Percentiles rank a stretch among this genome's conserved stretches.
phyloP scores from a whole-genome alignment of 1,139 yeast genomes.

The Groenewaldozyma auringiensis region DNA sequence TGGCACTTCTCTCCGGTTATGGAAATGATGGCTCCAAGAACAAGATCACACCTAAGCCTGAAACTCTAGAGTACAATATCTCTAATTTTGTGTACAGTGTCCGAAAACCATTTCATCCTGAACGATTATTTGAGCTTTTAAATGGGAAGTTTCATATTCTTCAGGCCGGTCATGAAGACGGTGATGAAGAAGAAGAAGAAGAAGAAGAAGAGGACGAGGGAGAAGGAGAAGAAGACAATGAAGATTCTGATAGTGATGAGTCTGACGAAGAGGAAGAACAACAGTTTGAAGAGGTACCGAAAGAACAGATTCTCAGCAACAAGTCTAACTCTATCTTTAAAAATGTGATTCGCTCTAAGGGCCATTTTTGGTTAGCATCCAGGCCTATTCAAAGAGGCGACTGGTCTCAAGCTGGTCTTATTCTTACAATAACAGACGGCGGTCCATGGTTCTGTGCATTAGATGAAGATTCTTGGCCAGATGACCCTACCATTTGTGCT shows the following conservation, averaged over 20 bases:
- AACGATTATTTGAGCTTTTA: constrained; percentile 34
- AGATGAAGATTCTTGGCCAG: constrained; percentile 34
- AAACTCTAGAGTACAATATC: constrained; percentile 39
- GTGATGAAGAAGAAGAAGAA: constrained; percentile 18
- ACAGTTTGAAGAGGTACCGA: constrained; percentile 6
- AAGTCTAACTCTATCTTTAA: constrained; percentile 36
- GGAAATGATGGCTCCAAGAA: constrained; percentile 9
- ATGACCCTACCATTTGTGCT: constrained; percentile 28
- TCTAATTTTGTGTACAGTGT: constrained; percentile 38
- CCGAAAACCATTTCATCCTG: constrained; percentile 40
- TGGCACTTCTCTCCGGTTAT: constrained; percentile 34
- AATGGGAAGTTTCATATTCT: constrained; percentile 33
- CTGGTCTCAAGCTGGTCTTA: constrained; percentile 43
- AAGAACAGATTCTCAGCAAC: constrained; percentile 24
- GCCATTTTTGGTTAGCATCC: constrained; percentile 43
- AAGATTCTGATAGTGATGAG: constrained; percentile 18
- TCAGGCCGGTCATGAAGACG: constrained; percentile 23
- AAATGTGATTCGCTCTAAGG: constrained; percentile 37
- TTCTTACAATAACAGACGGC: constrained; percentile 39
- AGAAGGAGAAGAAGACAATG: constrained; percentile 15
- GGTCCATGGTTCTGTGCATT: constrained; percentile 41
- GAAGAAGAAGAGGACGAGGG: constrained; percentile 17
- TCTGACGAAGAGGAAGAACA: constrained; percentile 14
- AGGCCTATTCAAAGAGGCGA: constrained; percentile 38
- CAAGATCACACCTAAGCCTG: constrained; percentile 31